Evolutionary conservation across 2,329 filamentous ascomycete species (phyloP).

Genomic region (Penicillium paneum): DNA sequence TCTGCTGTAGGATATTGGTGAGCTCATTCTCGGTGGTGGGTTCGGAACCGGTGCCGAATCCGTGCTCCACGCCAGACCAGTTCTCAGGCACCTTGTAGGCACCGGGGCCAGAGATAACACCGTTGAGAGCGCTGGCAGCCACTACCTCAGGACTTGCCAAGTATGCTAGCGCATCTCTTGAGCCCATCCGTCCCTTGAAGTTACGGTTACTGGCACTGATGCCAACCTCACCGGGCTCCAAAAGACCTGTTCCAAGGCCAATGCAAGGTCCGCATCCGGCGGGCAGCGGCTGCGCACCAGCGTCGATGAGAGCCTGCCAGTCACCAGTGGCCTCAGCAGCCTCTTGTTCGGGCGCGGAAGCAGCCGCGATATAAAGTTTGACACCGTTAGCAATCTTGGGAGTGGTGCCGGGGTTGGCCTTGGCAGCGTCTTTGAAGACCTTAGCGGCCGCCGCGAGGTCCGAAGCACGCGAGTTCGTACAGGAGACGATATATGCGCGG

Average conservation of each 20-base stretch:
- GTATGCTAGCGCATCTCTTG: constrained; percentile 74
- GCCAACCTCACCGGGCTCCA: constrained; percentile 81
- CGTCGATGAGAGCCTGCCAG: constrained; percentile 78
- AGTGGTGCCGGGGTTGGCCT: constrained; percentile 56
- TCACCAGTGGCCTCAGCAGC: constrained; percentile 75
- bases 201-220: constrained; percentile 83
- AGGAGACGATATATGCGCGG: constrained; percentile 84
- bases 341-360: constrained; percentile 72
- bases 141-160: constrained; percentile 88
- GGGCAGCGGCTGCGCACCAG: constrained; percentile 70
- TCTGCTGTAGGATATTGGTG: constrained; percentile 66
- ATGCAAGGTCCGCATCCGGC: constrained; percentile 83
- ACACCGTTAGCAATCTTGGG: constrained; percentile 73
- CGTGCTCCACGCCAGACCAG: constrained; percentile 59
- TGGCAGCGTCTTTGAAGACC: constrained; percentile 76
- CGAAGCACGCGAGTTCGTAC: constrained; percentile 79
- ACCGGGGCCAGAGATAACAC: constrained; percentile 61
- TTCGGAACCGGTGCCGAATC: constrained; percentile 65
- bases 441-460: constrained; percentile 78
- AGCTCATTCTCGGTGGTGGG: constrained; percentile 65
- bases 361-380: constrained; percentile 85
- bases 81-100: constrained; percentile 71
- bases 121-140: constrained; percentile 74
- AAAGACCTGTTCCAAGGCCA: constrained; percentile 72
- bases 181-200: constrained; percentile 89